Base-by-base conservation (phyloP, 208 protist species). In the Angomonas deanei region DNA sequence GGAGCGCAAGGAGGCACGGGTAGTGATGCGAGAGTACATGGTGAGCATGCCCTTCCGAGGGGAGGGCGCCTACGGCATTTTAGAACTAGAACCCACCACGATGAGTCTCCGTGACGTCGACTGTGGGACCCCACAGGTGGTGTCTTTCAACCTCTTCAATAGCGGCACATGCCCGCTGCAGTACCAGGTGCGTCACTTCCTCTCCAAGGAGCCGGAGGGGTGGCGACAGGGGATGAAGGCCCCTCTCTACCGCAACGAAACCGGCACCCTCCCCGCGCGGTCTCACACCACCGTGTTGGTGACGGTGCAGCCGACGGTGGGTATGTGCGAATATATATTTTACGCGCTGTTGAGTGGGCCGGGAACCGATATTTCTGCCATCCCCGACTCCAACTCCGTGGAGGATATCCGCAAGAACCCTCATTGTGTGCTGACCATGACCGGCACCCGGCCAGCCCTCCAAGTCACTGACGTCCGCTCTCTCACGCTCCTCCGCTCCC, bases 91-190 rank as follows among this genome's bases (percentile, higher is more conserved):
- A 60, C 94, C 94, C 27, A 71, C 72, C 17, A 54, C 59, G 8
- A 65, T 97, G 48, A 80, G 91, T 72, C 75, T 71, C 66, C 68
- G 81, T 19, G 77, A 84, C 36, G 63, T 63, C n/a, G 34, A 33
- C 54, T 2, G 81, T 3, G 70, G 79, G 36, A 60, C 88, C 39
- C 64, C 78, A 52, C 67, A 67, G 56, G 79, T 67, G 19, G 77
- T 74, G 28, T 65, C 72, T 27, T 74, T 93, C 57, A 94, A 87
- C 4, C 71, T 97, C 19, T 97, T 90, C 76, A 96, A 94, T 69
- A 91, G 86, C 65, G 71, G 87, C 55, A 23, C 83, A 6, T 92
- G 87, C 67, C 82, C 83, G 0, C 76, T 93, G 60, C 65, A 61
- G 61, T 95, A 92, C 67, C 77, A 92, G 61, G 78, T 96, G 27